Evolutionary conservation across 2,329 filamentous ascomycete genomes (phyloP).

Genomic region (Pseudomassariella vexata): DNA sequence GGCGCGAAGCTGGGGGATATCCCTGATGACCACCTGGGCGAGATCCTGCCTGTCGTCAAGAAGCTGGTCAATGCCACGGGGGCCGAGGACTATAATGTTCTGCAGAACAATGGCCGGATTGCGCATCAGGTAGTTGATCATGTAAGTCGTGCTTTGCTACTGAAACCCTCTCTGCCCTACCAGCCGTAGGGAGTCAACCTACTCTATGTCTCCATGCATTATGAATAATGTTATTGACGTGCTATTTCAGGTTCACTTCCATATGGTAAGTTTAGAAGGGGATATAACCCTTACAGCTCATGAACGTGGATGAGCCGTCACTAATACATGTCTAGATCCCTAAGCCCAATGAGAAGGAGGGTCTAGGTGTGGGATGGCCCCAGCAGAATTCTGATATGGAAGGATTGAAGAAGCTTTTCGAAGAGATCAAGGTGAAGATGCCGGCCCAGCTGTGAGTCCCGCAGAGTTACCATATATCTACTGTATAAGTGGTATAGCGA

Average conservation of each 20-base stretch:
- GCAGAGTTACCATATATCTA: too few species aligned
- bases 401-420: slow-evolving; percentile 69
- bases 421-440: slow-evolving; percentile 88
- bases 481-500: too few species aligned
- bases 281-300: slow-evolving; percentile 1
- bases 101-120: slow-evolving; percentile 91
- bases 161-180: background rate
- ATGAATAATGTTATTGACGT: slow-evolving; percentile 36
- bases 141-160: slow-evolving; percentile 53
- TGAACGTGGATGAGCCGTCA: slow-evolving; percentile 3
- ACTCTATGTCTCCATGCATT: background rate
- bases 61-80: slow-evolving; percentile 75
- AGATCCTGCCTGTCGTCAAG: slow-evolving; percentile 83
- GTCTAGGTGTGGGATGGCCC: slow-evolving; percentile 77
- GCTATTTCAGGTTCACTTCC: slow-evolving; percentile 96
- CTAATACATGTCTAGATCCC: slow-evolving; percentile 60
- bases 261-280: slow-evolving; percentile 72
- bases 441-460: too few species aligned
- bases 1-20: slow-evolving; percentile 89
- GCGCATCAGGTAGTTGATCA: slow-evolving; percentile 93
- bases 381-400: slow-evolving; percentile 72
- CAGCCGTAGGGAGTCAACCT: slow-evolving; percentile 4
- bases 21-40: slow-evolving; percentile 77
- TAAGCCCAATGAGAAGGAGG: slow-evolving; percentile 80
- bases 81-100: slow-evolving; percentile 78